phyloP scores from a whole-genome alignment of 2,329 filamentous ascomycete genomes.

The Ceratocystis harringtonii region DNA sequence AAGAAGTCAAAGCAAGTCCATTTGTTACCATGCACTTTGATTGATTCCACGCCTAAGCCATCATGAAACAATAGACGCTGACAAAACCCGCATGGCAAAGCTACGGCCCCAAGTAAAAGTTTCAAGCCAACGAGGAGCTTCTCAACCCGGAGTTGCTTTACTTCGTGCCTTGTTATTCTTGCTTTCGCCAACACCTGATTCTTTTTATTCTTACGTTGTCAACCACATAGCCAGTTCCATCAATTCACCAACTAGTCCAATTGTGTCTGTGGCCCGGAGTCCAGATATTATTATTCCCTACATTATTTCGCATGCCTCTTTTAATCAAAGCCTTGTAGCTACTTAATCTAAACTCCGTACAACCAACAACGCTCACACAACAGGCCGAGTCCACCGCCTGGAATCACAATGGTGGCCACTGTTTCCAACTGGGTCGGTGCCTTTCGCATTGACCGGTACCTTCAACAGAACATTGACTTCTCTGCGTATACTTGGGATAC shows the following conservation, averaged over 20 bases:
- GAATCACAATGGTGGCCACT: neutral
- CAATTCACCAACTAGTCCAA: neutral
- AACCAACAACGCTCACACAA: no score
- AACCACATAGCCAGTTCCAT: neutral
- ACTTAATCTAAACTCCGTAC: no score
- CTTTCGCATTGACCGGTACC: constrained; percentile 14
- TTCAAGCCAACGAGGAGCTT: neutral
- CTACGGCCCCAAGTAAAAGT: neutral
- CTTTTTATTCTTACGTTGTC: neutral
- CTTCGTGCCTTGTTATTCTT: neutral
- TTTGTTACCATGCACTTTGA: neutral
- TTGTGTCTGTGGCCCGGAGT: constrained; percentile 6
- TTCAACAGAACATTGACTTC: constrained; percentile 9
- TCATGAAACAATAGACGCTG: neutral
- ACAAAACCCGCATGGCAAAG: neutral
- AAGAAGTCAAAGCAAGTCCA: neutral
- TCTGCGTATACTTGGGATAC: constrained; percentile 16
- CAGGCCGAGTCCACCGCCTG: neutral
- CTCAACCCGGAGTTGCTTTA: neutral
- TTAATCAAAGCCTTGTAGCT: neutral
- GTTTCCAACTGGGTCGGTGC: constrained; percentile 4
- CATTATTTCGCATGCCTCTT: neutral
- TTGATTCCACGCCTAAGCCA: neutral
- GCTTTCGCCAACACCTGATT: neutral
- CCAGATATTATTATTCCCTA: neutral